These are phyloP conservation scores for Phaffia rhodozyma DNA, from an alignment of 1,284 basidiomycete species.

Conservation along the genomic window DNA sequence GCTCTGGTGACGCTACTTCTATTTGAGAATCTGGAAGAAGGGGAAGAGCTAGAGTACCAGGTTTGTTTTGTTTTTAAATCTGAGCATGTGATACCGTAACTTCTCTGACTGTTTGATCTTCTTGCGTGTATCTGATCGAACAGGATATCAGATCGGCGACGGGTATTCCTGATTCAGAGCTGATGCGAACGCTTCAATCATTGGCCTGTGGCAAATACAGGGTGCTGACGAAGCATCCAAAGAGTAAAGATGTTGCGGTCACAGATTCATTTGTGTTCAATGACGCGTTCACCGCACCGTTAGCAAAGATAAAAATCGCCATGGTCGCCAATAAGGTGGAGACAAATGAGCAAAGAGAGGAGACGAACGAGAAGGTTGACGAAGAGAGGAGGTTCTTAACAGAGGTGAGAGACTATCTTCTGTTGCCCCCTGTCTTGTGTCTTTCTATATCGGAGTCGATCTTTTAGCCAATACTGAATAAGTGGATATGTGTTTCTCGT, in stretches of 20 bases:
- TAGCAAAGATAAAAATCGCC: conserved; percentile 88
- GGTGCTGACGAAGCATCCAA: conserved; percentile 80
- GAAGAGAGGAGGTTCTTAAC: conserved; percentile 84
- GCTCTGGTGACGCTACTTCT: conserved; percentile 77
- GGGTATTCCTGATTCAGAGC: conserved; percentile 59
- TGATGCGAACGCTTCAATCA: conserved; percentile 85
- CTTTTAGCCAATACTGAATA: conserved; percentile 10
- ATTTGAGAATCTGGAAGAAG: conserved; percentile 62
- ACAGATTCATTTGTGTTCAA: conserved; percentile 87
- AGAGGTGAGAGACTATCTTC: conserved; percentile 50
- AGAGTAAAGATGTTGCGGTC: conserved; percentile 63
- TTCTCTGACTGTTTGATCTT: neutral
- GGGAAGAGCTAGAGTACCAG: conserved; percentile 58
- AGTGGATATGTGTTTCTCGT: conserved; percentile 8
- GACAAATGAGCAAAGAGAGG: conserved; percentile 71
- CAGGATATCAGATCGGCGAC: conserved; percentile 50
- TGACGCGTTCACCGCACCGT: conserved; percentile 57
- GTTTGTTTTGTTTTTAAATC: conserved; percentile 35
- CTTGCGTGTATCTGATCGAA: conserved; percentile 18
- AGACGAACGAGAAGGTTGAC: conserved; percentile 81
- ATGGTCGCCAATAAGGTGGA: conserved; percentile 81
- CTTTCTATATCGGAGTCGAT: conserved; percentile 1
- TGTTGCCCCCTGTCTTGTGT: neutral
- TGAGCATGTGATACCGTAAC: neutral
- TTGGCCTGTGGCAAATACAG: conserved; percentile 96